phyloP scores from a whole-genome alignment of 768 basidiomycete genomes.

The Lyophyllum semitale region DNA sequence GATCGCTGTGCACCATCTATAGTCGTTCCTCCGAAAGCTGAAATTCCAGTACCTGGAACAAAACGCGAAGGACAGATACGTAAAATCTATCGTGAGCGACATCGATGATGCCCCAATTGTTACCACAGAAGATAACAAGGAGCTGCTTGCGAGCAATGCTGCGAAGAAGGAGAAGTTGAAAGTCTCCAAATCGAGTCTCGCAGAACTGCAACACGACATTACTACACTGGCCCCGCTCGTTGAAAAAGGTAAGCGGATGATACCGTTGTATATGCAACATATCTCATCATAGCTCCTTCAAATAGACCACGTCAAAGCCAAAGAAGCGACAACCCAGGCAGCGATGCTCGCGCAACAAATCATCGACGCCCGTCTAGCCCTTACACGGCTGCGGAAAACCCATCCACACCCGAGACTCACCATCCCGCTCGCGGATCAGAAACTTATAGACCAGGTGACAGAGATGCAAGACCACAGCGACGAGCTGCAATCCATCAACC shows the following conservation, averaged over 20 bases:
- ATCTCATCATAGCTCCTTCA: too few species aligned
- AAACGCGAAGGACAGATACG: conserved; percentile 87
- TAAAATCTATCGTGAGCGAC: conserved; percentile 84
- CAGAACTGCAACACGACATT: conserved; percentile 64
- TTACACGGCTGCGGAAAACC: conserved; percentile 79
- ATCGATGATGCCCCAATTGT: conserved; percentile 81
- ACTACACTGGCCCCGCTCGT: conserved; percentile 65
- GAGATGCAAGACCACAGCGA: conserved; percentile 81
- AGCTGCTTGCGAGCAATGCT: conserved; percentile 58
- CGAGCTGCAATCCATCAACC: conserved; percentile 55
- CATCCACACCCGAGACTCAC: conserved; percentile 83
- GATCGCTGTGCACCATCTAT: neutral
- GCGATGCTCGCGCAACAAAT: conserved; percentile 71
- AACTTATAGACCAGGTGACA: conserved; percentile 72
- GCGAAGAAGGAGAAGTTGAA: conserved; percentile 73
- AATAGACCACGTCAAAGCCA: conserved; percentile 65
- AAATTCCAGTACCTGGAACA: conserved; percentile 91
- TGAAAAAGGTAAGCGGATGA: conserved; percentile 73
- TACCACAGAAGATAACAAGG: conserved; percentile 78
- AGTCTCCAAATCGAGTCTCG: conserved; percentile 60
- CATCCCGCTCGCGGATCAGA: conserved; percentile 68
- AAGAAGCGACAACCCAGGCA: conserved; percentile 53
- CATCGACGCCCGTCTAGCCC: conserved; percentile 77
- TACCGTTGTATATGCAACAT: too few species aligned
- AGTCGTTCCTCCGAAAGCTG: conserved; percentile 77